A percentile compares a stretch with the other conserved stretches of the same genome.
phyloP scores from a whole-genome alignment of 1,284 basidiomycete species.

The Sanghuangporus baumii region DNA sequence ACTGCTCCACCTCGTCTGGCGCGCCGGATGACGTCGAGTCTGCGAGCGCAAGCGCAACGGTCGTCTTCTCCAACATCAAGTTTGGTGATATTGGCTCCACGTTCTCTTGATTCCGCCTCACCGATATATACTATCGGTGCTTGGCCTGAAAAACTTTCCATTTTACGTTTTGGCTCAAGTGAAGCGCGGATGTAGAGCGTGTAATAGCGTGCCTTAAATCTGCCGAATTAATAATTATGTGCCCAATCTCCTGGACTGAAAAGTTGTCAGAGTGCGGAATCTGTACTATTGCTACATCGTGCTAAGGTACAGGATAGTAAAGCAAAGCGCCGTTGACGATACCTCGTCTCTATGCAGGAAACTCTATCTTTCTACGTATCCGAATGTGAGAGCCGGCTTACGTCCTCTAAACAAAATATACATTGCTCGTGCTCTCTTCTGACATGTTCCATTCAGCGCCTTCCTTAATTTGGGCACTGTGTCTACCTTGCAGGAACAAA shows the following conservation, averaged over 20 bases:
- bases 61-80: slow-evolving; percentile 50
- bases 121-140: not conserved
- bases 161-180: not conserved
- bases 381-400: not conserved
- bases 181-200: not conserved
- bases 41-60: slow-evolving; percentile 8
- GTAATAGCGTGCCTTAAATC: not conserved
- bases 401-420: not conserved
- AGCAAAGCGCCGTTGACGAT: not conserved
- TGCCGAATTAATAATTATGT: not conserved
- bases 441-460: not conserved
- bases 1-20: slow-evolving; percentile 32
- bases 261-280: not conserved
- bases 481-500: slow-evolving; percentile 45
- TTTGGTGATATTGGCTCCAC: slow-evolving; percentile 49
- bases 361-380: not conserved
- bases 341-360: not conserved
- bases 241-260: not conserved
- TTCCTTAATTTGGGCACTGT: not conserved
- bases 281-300: not conserved
- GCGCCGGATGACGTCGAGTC: slow-evolving; percentile 29
- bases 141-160: not conserved
- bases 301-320: not conserved
- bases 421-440: no score
- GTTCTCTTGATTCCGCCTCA: slow-evolving; percentile 19